Evolutionary conservation across 768 basidiomycete species (phyloP), one percentile per base, ranked within the genome.

Genomic region (Russula lepida): DNA sequence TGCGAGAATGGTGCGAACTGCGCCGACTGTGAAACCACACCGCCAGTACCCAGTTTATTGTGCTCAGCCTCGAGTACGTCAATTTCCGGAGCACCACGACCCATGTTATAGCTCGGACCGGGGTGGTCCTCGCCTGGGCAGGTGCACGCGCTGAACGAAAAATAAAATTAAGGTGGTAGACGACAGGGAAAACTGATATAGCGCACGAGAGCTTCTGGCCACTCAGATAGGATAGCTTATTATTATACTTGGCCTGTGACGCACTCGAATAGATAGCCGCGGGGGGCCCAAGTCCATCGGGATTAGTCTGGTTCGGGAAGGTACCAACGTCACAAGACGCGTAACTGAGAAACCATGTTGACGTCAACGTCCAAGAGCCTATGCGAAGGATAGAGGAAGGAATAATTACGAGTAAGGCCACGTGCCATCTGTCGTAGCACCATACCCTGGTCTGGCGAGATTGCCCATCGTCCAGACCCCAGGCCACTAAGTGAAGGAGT

Each of bases 401-500:
- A 17, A 13, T 30, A 74, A 81, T 62, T 72, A 86, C 72, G 89
- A 85, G 73, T 91, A 92, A 2, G 90, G 89, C 88, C 90, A 89
- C 59, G 79, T 78, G 4, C 92, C 92, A 53, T 93, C 90, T 1
- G 86, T 87, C 1, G 88, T 84, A 0, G 85, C 89, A 6, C 82
- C 75, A 70, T 89, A 93, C 6, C 92, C 92, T 0, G 92, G 84
- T 41, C 92, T 75, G 1, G 84, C 92, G 5, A 94, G 78, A 69
- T 94, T 95, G 2, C 92, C 92, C 85, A 89, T 88, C 21, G 88
- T 89, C 92, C 92, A 93, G 2, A 81, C 82, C 65, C 88, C 90
- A 39, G 89, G 91, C 91, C 89, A 92, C 84, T 86, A 54, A 6
- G 21, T 15, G 23, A 21, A 21, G 6, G 13, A 23, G 52, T 27